Conservation (phyloP, 2,329 filamentous ascomycete species). For the Endoconidiophora polonica region DNA sequence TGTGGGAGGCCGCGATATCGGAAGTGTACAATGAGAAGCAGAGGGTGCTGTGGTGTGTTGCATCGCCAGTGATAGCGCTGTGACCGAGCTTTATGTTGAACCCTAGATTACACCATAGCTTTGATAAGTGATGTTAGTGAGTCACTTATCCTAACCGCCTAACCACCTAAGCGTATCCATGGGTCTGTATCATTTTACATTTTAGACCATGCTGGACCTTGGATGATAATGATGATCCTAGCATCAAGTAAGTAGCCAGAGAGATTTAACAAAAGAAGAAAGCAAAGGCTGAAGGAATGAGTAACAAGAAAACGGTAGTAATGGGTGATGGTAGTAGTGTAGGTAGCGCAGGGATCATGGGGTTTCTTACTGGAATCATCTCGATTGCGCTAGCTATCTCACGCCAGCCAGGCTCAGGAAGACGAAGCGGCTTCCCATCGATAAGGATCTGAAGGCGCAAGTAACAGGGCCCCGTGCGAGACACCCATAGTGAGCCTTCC, state of each 20-base stretch:
- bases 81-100: constrained; percentile 9
- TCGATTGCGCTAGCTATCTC: constrained; percentile 7
- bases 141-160: neutral
- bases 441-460: constrained; percentile 7
- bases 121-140: constrained; percentile 10
- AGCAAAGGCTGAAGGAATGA: neutral
- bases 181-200: neutral
- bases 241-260: neutral
- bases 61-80: neutral
- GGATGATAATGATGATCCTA: neutral
- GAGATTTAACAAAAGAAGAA: neutral
- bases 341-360: neutral
- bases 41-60: neutral
- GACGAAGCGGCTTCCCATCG: constrained; percentile 8
- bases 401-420: neutral
- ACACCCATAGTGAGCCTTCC: constrained; percentile 10
- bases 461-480: constrained; percentile 11
- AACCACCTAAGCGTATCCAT: neutral
- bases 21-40: constrained; percentile 11
- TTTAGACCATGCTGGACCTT: neutral
- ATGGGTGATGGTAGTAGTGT: neutral
- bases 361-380: constrained; percentile 9
- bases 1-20: constrained; percentile 11
- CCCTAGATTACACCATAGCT: constrained; percentile 12
- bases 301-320: neutral